These are phyloP conservation scores for Bryum argenteum DNA, from an alignment of 225 moss, liverwort and hornwort genomes.

Conservation along the genomic window DNA sequence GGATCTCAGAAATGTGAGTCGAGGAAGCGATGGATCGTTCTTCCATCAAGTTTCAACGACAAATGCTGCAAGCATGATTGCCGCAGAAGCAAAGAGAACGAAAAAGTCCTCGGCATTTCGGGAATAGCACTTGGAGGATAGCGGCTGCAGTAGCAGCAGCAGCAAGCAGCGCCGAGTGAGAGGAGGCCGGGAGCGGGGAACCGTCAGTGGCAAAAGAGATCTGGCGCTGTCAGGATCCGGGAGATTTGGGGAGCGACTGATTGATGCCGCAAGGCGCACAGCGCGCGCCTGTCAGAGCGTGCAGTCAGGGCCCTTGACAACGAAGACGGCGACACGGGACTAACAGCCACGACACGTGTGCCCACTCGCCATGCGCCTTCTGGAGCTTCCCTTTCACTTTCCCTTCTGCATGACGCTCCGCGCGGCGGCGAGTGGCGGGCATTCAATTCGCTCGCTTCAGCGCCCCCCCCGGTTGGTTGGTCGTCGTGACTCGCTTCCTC, in stretches of 20 bases:
- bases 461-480: slow-evolving; percentile 1
- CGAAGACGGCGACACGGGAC: slow-evolving; percentile 7
- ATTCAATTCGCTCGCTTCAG: background rate
- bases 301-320: slow-evolving; percentile 26
- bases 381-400: background rate
- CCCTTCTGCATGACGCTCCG: slow-evolving; percentile 10
- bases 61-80: no score
- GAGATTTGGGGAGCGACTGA: slow-evolving; percentile 24
- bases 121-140: background rate
- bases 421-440: slow-evolving; percentile 12
- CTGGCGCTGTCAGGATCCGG: slow-evolving; percentile 26
- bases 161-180: slow-evolving; percentile 24
- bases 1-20: background rate
- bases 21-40: no score
- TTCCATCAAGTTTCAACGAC: no score
- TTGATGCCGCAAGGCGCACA: slow-evolving; percentile 30
- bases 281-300: slow-evolving; percentile 25
- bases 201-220: background rate
- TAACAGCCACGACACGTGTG: slow-evolving; percentile 29
- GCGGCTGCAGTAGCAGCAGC: background rate
- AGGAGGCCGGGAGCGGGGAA: background rate
- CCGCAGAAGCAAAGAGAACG: background rate
- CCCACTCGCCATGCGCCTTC: background rate
- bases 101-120: slow-evolving; percentile 8
- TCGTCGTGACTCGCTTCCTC: background rate